Evolutionary conservation across 2,329 filamentous ascomycete species (phyloP).

Genomic region (Cladosporium colombiae): DNA sequence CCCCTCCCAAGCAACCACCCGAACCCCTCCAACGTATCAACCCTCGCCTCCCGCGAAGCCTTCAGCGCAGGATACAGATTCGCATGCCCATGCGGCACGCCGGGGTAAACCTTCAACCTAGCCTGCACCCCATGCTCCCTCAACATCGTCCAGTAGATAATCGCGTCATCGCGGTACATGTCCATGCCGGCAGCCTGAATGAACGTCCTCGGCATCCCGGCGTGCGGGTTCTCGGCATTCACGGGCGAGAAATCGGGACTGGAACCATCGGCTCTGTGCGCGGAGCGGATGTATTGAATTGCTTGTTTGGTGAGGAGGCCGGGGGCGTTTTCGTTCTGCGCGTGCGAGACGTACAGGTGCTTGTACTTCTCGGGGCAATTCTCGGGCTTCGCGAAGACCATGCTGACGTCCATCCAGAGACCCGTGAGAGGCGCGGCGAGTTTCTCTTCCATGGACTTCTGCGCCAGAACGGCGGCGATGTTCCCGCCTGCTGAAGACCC

Average conservation of each 20-base stretch:
- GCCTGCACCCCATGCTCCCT: constrained; percentile 49
- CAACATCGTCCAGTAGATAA: constrained; percentile 55
- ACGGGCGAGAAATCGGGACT: constrained; percentile 29
- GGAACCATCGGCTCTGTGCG: constrained; percentile 34
- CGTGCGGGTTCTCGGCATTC: constrained; percentile 34
- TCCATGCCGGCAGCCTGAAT: constrained; percentile 55
- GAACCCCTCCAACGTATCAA: constrained; percentile 37
- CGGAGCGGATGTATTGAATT: constrained; percentile 30
- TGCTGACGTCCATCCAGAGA: constrained; percentile 48
- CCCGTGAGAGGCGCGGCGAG: constrained; percentile 50
- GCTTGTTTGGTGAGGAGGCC: constrained; percentile 33
- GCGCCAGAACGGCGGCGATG: constrained; percentile 42
- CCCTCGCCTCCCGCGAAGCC: constrained; percentile 28
- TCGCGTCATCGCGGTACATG: constrained; percentile 53
- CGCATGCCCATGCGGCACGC: constrained; percentile 47
- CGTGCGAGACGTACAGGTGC: constrained; percentile 40
- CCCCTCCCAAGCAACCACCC: constrained; percentile 37
- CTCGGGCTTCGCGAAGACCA: constrained; percentile 34
- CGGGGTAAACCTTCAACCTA: constrained; percentile 46
- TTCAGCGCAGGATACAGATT: constrained; percentile 37
- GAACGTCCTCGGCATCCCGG: constrained; percentile 49
- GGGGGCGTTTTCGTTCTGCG: constrained; percentile 45
- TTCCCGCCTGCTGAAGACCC: constrained; percentile 52
- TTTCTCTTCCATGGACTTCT: constrained; percentile 44
- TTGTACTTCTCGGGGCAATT: constrained; percentile 44